Percentiles rank a stretch among this genome's conserved stretches.
Evolutionary conservation across 2,329 filamentous ascomycete species (phyloP).

Genomic region (Botrytis galanthina): DNA sequence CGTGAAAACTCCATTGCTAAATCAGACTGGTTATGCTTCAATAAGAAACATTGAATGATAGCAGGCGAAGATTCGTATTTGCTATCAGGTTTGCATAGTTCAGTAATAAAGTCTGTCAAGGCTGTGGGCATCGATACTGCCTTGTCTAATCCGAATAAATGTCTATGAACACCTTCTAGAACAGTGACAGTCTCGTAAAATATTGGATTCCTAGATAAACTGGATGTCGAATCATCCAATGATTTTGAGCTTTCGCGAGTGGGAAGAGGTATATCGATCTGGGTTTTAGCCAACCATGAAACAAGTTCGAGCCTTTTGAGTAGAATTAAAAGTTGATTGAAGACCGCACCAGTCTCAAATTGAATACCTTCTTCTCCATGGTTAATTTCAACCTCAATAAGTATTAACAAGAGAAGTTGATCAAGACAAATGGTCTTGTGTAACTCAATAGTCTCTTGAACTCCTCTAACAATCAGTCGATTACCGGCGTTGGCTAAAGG

Average conservation of each 20-base stretch:
- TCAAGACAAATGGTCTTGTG: conserved; percentile 76
- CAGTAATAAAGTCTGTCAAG: conserved; percentile 65
- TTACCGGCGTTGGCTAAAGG: conserved; percentile 74
- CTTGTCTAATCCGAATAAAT: conserved; percentile 60
- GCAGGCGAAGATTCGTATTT: conserved; percentile 62
- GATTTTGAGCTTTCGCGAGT: conserved; percentile 43
- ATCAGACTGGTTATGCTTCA: conserved; percentile 59
- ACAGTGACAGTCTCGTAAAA: conserved; percentile 54
- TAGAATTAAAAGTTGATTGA: conserved; percentile 65
- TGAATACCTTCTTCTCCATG: conserved; percentile 65
- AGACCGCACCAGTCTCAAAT: conserved; percentile 70
- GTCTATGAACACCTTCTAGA: conserved; percentile 58
- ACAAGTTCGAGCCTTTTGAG: conserved; percentile 74
- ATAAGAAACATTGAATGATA: conserved; percentile 60
- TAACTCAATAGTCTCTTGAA: conserved; percentile 73
- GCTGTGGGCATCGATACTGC: conserved; percentile 53
- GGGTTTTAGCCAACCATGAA: conserved; percentile 63
- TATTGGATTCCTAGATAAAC: conserved; percentile 43
- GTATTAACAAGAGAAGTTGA: conserved; percentile 76
- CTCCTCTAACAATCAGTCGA: conserved; percentile 70
- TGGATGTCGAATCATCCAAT: conserved; percentile 31
- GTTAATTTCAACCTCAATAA: conserved; percentile 82
- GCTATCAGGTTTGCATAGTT: conserved; percentile 63
- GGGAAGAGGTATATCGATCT: conserved; percentile 51
- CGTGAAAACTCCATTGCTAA: conserved; percentile 56